These are phyloP conservation scores for Malassezia vespertilionis DNA, from an alignment of 1,284 basidiomycete genomes.

Conservation along the genomic window DNA sequence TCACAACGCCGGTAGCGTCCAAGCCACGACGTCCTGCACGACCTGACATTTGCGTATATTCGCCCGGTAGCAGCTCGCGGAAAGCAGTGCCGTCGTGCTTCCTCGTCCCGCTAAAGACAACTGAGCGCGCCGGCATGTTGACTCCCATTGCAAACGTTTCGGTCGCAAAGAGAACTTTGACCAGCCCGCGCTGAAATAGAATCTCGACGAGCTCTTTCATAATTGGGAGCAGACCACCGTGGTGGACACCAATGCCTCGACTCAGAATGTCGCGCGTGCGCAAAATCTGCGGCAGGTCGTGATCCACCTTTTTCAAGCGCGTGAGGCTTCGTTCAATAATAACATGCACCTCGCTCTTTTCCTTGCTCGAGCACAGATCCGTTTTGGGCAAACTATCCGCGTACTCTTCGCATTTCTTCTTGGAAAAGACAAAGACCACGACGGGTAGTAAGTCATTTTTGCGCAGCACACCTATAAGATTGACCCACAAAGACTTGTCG, in stretches of 20 bases:
- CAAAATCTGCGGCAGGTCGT: constrained; percentile 83
- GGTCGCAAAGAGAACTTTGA: constrained; percentile 94
- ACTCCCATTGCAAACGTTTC: constrained; percentile 98
- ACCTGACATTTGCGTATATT: constrained; percentile 97
- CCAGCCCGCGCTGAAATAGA: constrained; percentile 84
- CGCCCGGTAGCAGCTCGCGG: constrained; percentile 56
- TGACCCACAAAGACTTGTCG: constrained; percentile 87
- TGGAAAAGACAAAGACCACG: constrained; percentile 93
- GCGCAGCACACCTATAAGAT: constrained; percentile 72
- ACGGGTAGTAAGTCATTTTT: constrained; percentile 81
- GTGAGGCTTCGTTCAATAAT: constrained; percentile 82
- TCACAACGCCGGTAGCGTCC: constrained; percentile 89
- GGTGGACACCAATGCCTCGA: constrained; percentile 92
- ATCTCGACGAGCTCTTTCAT: constrained; percentile 93
- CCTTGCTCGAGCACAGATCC: constrained; percentile 70
- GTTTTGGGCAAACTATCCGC: constrained; percentile 76
- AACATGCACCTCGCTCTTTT: constrained; percentile 94
- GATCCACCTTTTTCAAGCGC: constrained; percentile 84
- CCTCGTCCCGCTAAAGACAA: constrained; percentile 86
- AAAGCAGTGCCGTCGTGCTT: constrained; percentile 93
- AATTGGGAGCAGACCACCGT: constrained; percentile 88
- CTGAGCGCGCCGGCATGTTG: constrained; percentile 96
- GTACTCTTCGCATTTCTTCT: constrained; percentile 93
- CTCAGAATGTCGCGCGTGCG: constrained; percentile 81
- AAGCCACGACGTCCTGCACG: constrained; percentile 90